Percentiles rank a stretch among this genome's conserved stretches.
Conservation (phyloP, 1,284 basidiomycete genomes). For the Tilletia setariae region DNA sequence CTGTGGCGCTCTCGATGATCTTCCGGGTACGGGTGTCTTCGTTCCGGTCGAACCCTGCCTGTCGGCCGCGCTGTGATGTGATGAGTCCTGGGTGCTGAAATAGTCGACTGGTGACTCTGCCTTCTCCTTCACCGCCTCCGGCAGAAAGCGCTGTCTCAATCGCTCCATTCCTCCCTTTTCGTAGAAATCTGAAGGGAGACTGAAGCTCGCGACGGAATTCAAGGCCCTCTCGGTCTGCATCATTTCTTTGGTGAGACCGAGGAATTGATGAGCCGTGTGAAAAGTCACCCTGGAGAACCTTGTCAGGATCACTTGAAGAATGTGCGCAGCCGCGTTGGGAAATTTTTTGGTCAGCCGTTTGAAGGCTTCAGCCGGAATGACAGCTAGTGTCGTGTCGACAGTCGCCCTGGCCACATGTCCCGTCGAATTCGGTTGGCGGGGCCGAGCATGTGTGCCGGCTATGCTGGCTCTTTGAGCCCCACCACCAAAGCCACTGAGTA, state of each 20-base stretch:
- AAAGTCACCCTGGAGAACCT: conserved; percentile 96
- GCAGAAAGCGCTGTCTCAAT: conserved; percentile 72
- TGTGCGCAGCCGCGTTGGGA: conserved; percentile 93
- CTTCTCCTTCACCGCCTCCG: conserved; percentile 29
- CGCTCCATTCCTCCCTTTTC: conserved; percentile 86
- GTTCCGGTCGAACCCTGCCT: conserved; percentile 20
- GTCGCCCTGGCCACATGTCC: conserved; percentile 74
- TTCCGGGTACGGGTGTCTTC: conserved; percentile 26
- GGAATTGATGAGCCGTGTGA: conserved; percentile 86
- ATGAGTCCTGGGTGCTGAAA: conserved; percentile 16
- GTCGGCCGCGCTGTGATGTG: background rate
- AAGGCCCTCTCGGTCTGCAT: conserved; percentile 93
- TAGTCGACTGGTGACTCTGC: conserved; percentile 35
- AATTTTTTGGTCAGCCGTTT: conserved; percentile 83
- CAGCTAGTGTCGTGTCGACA: conserved; percentile 92
- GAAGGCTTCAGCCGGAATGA: conserved; percentile 97
- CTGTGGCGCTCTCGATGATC: conserved; percentile 16
- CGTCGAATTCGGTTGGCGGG: background rate
- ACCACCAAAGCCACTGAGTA: conserved; percentile 31
- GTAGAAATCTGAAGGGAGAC: conserved; percentile 85
- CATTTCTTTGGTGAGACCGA: conserved; percentile 91
- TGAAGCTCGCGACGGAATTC: conserved; percentile 92
- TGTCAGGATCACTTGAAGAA: conserved; percentile 85
- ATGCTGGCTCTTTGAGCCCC: background rate
- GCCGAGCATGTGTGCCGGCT: background rate